Base-by-base conservation (phyloP, 805 yeast species). In the Diddensiella transvaalensis region DNA sequence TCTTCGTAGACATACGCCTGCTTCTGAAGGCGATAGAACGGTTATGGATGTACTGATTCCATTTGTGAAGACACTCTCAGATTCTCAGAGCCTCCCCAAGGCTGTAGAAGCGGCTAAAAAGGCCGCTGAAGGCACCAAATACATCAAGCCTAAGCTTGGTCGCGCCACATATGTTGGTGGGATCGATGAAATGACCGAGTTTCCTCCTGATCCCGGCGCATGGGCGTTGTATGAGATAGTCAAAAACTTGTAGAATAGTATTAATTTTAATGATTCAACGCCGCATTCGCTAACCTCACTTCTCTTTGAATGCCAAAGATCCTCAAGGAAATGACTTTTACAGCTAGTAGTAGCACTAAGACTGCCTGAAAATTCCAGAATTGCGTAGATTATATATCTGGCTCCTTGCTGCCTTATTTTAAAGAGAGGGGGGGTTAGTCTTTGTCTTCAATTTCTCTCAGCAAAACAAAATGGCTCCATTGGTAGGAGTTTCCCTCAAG, bases 151-250 rank as follows among this genome's bases (percentile, higher is more conserved):
- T 32, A 82, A 82, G 57, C 86, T 90, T 54, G 97, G 97, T 29
- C 79, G 97, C 61, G 96, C 96, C 13, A 84, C 95, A 4, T 90
- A 89, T 63, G 96, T 89, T 22, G 74, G 74, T 51, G 80, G 79
- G 47, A 77, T 69, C 42, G 72, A 71, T 30, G 76, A 75, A 21
- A 59, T 55, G 26, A 60, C 64, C 10, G 63, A 59, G 4, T 68
- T 88, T 23, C 95, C 95, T 17, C 56, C 56, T 2, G 96, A 89
- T 61, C 96, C 96, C 3, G 96, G 96, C 54, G 96, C 96, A 10
- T 53, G 56, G 56, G 56, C 46, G 15, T 15, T 51, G 26, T 53
- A 53, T 32, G 56, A 53, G 35, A 48, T 53, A 11, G 32, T 45
- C 4, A 30, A 38, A 24, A 49, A 51, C 11, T 13, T 37, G 15